Percentiles rank a stretch among this genome's conserved stretches.
Evolutionary conservation across 768 basidiomycete species (phyloP).

Genomic region (Tricholomella constricta): DNA sequence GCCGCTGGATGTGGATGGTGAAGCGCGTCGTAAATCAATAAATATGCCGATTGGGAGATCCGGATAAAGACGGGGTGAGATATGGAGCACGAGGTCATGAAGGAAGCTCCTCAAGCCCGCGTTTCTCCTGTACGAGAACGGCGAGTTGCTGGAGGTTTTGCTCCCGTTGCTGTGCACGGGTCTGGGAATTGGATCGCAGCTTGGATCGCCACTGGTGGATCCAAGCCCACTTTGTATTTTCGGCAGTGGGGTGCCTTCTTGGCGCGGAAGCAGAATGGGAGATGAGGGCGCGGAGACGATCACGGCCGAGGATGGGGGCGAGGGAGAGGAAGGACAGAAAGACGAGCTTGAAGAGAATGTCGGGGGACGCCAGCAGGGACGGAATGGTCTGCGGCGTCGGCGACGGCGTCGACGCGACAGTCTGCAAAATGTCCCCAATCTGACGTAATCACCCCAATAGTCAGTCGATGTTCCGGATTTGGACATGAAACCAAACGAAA

Average conservation of each 20-base stretch:
- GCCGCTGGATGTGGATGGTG: conserved; percentile 1
- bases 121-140: conserved; percentile 59
- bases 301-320: conserved; percentile 81
- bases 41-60: conserved; percentile 16
- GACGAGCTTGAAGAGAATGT: conserved; percentile 81
- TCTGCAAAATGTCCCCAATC: conserved; percentile 88
- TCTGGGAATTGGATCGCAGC: conserved; percentile 56
- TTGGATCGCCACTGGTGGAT: conserved; percentile 69
- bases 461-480: conserved; percentile 9
- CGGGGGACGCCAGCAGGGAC: conserved; percentile 80
- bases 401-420: conserved; percentile 71
- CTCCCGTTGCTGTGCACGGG: conserved; percentile 46
- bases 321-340: conserved; percentile 83
- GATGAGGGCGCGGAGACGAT: conserved; percentile 62
- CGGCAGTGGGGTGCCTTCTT: conserved; percentile 18
- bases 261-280: conserved; percentile 27
- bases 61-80: conserved; percentile 12
- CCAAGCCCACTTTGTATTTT: conserved; percentile 55
- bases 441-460: conserved; percentile 33
- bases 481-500: conserved; percentile 17
- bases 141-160: conserved; percentile 48
- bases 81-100: conserved; percentile 28
- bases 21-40: conserved; percentile 17
- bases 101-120: conserved; percentile 41
- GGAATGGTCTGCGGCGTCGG: conserved; percentile 79